Conservation (phyloP, 2,329 filamentous ascomycete species). For the Tricladium varicosporioides region DNA sequence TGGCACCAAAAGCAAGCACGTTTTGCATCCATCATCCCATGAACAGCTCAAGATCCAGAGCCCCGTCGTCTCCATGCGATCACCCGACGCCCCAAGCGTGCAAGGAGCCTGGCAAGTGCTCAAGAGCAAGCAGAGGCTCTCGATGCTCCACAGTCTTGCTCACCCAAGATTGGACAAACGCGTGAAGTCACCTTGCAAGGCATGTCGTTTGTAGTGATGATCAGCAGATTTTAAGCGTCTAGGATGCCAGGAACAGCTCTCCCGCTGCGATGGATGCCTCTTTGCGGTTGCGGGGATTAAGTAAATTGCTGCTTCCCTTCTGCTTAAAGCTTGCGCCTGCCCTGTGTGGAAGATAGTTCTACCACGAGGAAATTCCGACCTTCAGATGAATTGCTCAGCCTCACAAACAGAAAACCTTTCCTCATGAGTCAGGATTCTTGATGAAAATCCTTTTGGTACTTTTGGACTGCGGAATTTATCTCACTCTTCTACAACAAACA, state of each 20-base stretch:
- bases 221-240: not conserved
- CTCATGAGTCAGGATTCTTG: not conserved
- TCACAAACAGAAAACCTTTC: not conserved
- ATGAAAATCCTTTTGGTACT: not conserved
- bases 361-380: not conserved
- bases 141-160: not conserved
- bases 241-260: not conserved
- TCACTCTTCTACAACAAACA: not conserved
- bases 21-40: no score
- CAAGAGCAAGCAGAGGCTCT: not conserved
- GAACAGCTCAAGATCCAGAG: not conserved
- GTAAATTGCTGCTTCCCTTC: not conserved
- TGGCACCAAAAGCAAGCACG: conserved; percentile 1
- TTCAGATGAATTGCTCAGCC: not conserved
- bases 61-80: not conserved
- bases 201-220: not conserved
- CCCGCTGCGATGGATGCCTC: not conserved
- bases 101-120: not conserved
- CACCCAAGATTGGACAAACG: not conserved
- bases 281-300: not conserved
- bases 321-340: not conserved
- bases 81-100: conserved; percentile 6
- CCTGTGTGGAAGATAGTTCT: not conserved
- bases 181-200: not conserved
- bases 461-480: not conserved